Percentiles rank a stretch among this genome's conserved stretches.
Conservation (phyloP, 1,284 basidiomycete genomes). For the Trametes polyzona region DNA sequence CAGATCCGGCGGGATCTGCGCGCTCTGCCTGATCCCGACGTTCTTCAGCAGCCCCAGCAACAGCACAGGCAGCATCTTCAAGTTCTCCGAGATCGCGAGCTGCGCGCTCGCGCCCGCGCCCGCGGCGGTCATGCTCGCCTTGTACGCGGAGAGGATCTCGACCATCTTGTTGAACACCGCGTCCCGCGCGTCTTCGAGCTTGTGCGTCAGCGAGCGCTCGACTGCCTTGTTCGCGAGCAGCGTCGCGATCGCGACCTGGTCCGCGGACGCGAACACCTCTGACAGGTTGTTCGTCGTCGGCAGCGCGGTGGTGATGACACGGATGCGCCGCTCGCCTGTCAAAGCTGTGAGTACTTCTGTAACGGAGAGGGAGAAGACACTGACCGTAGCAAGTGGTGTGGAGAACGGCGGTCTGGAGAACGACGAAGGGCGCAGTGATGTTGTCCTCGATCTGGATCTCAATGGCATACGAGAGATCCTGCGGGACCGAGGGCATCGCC, state of each 20-base stretch:
- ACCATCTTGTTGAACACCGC: constrained; percentile 90
- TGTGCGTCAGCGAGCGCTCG: constrained; percentile 88
- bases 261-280: constrained; percentile 94
- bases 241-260: constrained; percentile 91
- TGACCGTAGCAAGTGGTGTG: constrained; percentile 95
- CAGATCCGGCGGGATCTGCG: constrained; percentile 95
- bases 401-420: constrained; percentile 94
- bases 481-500: constrained; percentile 94
- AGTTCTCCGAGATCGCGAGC: constrained; percentile 88
- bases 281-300: constrained; percentile 94
- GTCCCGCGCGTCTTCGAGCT: constrained; percentile 93
- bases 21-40: constrained; percentile 92
- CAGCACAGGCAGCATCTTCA: constrained; percentile 93
- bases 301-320: constrained; percentile 91
- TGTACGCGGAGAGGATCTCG: constrained; percentile 92
- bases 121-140: constrained; percentile 94
- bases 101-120: constrained; percentile 95
- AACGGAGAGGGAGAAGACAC: constrained; percentile 17
- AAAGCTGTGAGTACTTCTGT: background rate
- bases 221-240: constrained; percentile 97
- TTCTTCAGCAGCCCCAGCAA: constrained; percentile 93
- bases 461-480: constrained; percentile 96
- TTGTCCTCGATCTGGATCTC: constrained; percentile 98
- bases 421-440: constrained; percentile 90
- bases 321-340: constrained; percentile 89